A percentile compares a stretch with the other conserved stretches of the same genome.
Evolutionary conservation across 208 protist genomes (phyloP).

Genomic region (Leishmania amazonensis): DNA sequence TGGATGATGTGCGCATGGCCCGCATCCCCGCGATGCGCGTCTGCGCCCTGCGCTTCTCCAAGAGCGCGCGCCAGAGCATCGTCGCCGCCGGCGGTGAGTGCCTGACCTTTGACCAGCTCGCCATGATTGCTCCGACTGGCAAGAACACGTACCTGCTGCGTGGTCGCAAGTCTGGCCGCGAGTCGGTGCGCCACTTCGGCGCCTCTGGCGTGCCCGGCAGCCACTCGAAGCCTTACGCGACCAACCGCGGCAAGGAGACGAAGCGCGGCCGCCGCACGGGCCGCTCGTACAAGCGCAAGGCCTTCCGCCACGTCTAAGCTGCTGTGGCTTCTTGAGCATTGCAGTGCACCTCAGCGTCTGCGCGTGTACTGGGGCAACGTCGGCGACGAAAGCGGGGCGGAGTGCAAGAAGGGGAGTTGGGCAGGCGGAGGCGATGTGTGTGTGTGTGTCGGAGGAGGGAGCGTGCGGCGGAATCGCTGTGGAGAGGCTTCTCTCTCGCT

Average conservation of each 20-base stretch:
- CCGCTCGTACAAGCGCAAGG: constrained; percentile 76
- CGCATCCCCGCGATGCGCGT: constrained; percentile 96
- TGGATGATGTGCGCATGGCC: constrained; percentile 98
- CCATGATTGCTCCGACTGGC: constrained; percentile 96
- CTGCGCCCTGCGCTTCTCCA: constrained; percentile 98
- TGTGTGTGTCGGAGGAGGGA: not conserved
- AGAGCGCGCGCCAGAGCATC: constrained; percentile 98
- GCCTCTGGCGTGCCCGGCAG: constrained; percentile 94
- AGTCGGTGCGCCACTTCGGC: constrained; percentile 99
- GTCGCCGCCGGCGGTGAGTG: constrained; percentile 97
- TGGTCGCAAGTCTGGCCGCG: constrained; percentile 94
- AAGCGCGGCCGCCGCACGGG: constrained; percentile 95
- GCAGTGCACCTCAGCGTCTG: not conserved
- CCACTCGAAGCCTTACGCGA: constrained; percentile 91
- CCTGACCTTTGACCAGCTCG: constrained; percentile 99
- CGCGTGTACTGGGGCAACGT: not conserved
- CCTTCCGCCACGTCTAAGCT: constrained; percentile 76
- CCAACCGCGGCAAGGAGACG: constrained; percentile 91
- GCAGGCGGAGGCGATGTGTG: not conserved
- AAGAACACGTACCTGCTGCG: constrained; percentile 98
- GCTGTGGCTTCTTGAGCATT: not conserved
- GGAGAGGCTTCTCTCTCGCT: not conserved
- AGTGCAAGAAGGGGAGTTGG: not conserved
- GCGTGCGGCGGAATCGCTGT: not conserved
- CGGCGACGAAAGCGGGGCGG: not conserved